Evolutionary conservation across 2,329 filamentous ascomycete genomes (phyloP), one percentile per base, ranked within the genome.

Genomic region (Truncatella angustata): DNA sequence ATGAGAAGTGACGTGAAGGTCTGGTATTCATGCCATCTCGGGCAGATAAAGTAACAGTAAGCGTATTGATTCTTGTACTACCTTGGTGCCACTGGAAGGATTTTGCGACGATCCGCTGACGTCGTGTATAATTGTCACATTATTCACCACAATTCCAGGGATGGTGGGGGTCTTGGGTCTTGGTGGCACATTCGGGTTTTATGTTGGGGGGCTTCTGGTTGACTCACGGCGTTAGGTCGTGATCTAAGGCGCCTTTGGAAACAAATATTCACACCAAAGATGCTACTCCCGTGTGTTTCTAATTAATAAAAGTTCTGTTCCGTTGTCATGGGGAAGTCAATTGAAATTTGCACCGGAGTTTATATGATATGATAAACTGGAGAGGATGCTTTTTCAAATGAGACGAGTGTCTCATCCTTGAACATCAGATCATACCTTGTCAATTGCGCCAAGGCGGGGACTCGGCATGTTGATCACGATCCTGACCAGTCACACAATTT

Each of bases 381-480:
- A n/a, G 21, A 43, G 40, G 11, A 5, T 18, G 12, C 24, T 28
- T 43, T 24, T 26, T 16, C 21, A 23, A 14, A 23, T 43, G 40
- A 43, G 40, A 43, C 28, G 28, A 43, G 40, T n/a, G n/a, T 43
- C 40, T 43, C 40, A 43, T 26, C 40, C 40, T 43, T 43, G 40
- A n/a, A 12, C 40, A 43, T 43, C 40, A 43, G 21, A 43, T 43
- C 40, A 43, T 43, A 43, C 40, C 40, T 43, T 43, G 28, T 43
- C 40, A 43, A n/a, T 16, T 43, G 24, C 40, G 28, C 40, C 21
- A 23, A 28, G 24, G 40, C 14, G 23, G 40, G 20, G 23, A 16
- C 12, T 40, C 21, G 20, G 40, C 21, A 20, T 24, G 23, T 26
- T 10, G 21, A 43, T 43, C 11, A n/a, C 21, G 40, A 28, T 43